Evolutionary conservation across 108 stramenopile species (phyloP).

Genomic region (Cylindrotheca fusiformis): DNA sequence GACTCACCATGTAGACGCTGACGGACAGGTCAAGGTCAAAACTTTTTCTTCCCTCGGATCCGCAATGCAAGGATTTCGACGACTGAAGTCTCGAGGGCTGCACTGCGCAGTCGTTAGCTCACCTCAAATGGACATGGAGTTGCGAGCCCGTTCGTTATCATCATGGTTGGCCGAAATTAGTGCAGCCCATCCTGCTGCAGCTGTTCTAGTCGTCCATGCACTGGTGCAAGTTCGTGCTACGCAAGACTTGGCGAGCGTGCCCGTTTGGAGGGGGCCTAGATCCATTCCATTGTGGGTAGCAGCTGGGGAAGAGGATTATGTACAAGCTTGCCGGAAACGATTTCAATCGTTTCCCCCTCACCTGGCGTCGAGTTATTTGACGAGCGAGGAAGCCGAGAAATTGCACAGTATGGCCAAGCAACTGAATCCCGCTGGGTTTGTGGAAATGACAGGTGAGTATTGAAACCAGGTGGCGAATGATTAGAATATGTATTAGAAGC

Average conservation of each 20-base stretch:
- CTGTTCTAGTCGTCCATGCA: constrained; percentile 75
- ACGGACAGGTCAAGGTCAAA: constrained; percentile 80
- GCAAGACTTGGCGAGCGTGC: constrained; percentile 62
- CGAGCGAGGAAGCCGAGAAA: constrained; percentile 68
- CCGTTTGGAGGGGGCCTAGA: constrained; percentile 72
- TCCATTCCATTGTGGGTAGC: constrained; percentile 73
- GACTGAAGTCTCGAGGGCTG: constrained; percentile 69
- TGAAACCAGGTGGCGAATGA: no score
- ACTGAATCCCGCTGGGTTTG: constrained; percentile 41
- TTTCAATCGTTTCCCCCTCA: constrained; percentile 76
- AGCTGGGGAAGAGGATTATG: constrained; percentile 29
- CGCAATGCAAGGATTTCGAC: constrained; percentile 66
- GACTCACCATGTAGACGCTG: constrained; percentile 79
- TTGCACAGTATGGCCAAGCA: constrained; percentile 50
- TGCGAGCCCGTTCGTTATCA: constrained; percentile 61
- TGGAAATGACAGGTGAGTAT: constrained; percentile 49
- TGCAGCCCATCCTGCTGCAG: constrained; percentile 77
- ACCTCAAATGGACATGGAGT: constrained; percentile 68
- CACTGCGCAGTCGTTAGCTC: constrained; percentile 75
- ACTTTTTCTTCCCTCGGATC: constrained; percentile 47
- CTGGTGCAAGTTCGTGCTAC: constrained; percentile 69
- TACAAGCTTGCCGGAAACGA: constrained; percentile 51
- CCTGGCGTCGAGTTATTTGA: constrained; percentile 70
- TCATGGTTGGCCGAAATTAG: constrained; percentile 77
- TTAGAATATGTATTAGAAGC: no score